Percentiles rank a stretch among this genome's conserved stretches.
These are phyloP conservation scores for Penicillium cinerascens DNA, from an alignment of 495 filamentous ascomycete genomes.

Conservation along the genomic window DNA sequence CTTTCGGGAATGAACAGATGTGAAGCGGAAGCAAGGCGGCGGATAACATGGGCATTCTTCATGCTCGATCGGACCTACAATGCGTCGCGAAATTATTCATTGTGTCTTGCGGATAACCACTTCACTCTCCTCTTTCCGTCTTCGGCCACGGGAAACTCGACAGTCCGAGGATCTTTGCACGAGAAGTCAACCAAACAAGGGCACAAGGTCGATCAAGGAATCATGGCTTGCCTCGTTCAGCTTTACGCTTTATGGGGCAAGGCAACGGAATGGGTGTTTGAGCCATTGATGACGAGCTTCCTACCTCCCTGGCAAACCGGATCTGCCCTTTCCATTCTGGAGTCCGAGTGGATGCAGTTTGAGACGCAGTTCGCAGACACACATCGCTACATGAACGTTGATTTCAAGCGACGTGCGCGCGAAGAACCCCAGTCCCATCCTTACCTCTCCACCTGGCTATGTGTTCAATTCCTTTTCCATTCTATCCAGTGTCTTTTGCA, in stretches of 20 bases:
- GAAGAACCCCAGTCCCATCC: constrained; percentile 19
- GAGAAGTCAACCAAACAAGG: constrained; percentile 17
- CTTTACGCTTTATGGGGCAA: constrained; percentile 29
- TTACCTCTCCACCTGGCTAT: constrained; percentile 28
- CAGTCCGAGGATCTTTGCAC: constrained; percentile 11
- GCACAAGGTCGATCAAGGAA: constrained; percentile 22
- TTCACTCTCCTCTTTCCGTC: constrained; percentile 24
- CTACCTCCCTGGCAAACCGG: constrained; percentile 28
- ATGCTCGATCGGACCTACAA: constrained; percentile 32
- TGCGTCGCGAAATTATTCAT: constrained; percentile 25
- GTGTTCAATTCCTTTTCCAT: constrained; percentile 30
- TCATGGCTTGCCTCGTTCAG: constrained; percentile 22
- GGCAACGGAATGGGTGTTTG: constrained; percentile 28
- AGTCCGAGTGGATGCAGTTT: constrained; percentile 33
- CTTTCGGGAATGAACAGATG: not conserved
- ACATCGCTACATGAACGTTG: constrained; percentile 29
- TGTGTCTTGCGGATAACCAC: constrained; percentile 26
- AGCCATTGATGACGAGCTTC: constrained; percentile 10
- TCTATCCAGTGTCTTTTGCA: constrained; percentile 27
- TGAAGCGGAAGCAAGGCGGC: constrained; percentile 12
- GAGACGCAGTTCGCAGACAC: constrained; percentile 28
- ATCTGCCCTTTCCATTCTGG: constrained; percentile 23
- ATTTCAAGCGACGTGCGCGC: constrained; percentile 23
- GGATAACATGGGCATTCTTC: constrained; percentile 30
- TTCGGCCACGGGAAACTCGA: not conserved